A percentile compares a stretch with the other conserved stretches of the same genome.
Evolutionary conservation across 2,329 filamentous ascomycete species (phyloP).

Genomic region (Neofusicoccum kwambonambiense): DNA sequence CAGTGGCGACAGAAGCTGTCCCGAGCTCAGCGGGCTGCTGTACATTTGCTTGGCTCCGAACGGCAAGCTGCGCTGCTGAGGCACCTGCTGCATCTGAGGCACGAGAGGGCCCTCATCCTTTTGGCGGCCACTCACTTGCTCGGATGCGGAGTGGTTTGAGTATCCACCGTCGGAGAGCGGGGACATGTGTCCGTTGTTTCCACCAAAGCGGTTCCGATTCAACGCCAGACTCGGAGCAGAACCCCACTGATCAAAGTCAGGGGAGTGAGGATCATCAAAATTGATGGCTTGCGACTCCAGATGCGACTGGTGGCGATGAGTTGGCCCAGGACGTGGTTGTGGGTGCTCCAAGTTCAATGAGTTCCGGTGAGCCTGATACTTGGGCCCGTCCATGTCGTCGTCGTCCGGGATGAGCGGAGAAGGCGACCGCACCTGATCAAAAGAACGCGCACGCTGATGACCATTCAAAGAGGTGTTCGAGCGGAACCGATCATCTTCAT

Average conservation of each 20-base stretch:
- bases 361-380: conserved; percentile 79
- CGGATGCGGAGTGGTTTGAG: conserved; percentile 38
- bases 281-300: conserved; percentile 71
- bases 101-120: conserved; percentile 59
- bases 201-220: conserved; percentile 38
- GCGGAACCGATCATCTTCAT: conserved; percentile 56
- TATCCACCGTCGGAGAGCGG: conserved; percentile 40
- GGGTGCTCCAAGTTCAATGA: conserved; percentile 78
- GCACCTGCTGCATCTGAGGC: conserved; percentile 33
- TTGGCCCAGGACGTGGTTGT: conserved; percentile 71
- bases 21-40: conserved; percentile 35
- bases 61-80: conserved; percentile 5
- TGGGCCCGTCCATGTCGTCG: conserved; percentile 59
- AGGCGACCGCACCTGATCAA: conserved; percentile 40
- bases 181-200: conserved; percentile 33
- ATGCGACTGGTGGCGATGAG: conserved; percentile 69
- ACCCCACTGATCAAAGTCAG: conserved; percentile 50
- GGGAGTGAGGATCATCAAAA: conserved; percentile 49
- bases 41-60: conserved; percentile 35
- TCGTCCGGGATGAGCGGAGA: conserved; percentile 53
- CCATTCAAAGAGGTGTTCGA: conserved; percentile 37
- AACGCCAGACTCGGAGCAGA: conserved; percentile 43
- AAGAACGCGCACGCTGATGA: conserved; percentile 15
- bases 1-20: conserved; percentile 40
- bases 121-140: conserved; percentile 43